Percentiles rank a stretch among this genome's conserved stretches.
phyloP scores from a whole-genome alignment of 352 stramenopile species.

The Globisporangium mamillatum region DNA sequence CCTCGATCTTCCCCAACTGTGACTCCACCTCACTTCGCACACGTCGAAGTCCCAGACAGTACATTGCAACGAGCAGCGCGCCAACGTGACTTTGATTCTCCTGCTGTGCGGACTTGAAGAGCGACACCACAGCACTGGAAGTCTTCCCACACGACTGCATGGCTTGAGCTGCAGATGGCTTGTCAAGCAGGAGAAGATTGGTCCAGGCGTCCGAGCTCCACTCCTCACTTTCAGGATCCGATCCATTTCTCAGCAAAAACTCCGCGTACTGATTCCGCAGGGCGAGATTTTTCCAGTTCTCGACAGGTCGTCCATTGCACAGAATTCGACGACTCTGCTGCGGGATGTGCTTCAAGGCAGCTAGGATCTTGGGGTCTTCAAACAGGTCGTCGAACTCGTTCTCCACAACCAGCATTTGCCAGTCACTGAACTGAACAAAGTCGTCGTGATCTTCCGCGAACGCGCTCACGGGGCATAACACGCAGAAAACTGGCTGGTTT shows the following conservation, averaged over 20 bases:
- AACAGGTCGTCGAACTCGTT: constrained; percentile 54
- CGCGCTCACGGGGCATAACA: constrained; percentile 51
- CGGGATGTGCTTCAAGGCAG: constrained; percentile 39
- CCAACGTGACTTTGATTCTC: constrained; percentile 33
- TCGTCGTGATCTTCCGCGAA: constrained; percentile 52
- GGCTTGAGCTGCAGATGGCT: constrained; percentile 35
- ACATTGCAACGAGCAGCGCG: constrained; percentile 46
- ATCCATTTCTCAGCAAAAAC: constrained; percentile 44
- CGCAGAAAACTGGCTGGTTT: constrained; percentile 49
- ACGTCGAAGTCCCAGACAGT: constrained; percentile 61
- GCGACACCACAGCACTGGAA: constrained; percentile 31
- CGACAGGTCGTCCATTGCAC: constrained; percentile 57
- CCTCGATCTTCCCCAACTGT: constrained; percentile 78
- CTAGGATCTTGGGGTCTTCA: constrained; percentile 36
- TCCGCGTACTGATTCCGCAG: constrained; percentile 42
- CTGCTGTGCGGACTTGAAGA: constrained; percentile 43
- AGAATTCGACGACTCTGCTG: constrained; percentile 55
- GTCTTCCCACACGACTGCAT: constrained; percentile 49
- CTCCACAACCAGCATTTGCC: constrained; percentile 77
- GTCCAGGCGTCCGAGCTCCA: constrained; percentile 21
- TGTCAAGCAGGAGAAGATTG: constrained; percentile 36
- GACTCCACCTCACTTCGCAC: constrained; percentile 75
- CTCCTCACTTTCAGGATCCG: constrained; percentile 3
- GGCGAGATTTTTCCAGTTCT: constrained; percentile 48
- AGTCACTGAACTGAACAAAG: constrained; percentile 46